Evolutionary conservation across 2,329 filamentous ascomycete species (phyloP).

Genomic region (Pseudogymnoascus sp.): DNA sequence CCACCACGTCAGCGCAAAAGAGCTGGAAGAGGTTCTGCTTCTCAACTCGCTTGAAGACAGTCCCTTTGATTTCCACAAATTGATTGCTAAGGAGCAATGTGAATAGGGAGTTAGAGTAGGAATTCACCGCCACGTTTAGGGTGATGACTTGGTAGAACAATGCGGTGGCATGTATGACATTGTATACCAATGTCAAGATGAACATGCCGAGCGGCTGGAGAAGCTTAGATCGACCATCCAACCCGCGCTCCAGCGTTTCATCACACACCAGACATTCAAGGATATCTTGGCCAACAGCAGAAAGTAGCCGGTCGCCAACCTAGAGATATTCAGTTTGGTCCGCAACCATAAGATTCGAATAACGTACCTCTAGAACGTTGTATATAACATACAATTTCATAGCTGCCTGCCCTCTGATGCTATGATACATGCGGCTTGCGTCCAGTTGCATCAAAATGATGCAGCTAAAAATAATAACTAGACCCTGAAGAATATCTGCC

Average conservation of each 20-base stretch:
- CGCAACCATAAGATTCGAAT: neutral
- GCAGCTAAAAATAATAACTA: constrained; percentile 80
- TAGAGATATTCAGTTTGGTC: constrained; percentile 59
- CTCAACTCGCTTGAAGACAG: constrained; percentile 97
- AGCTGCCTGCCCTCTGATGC: constrained; percentile 88
- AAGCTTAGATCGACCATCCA: constrained; percentile 84
- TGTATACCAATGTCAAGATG: constrained; percentile 75
- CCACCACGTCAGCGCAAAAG: constrained; percentile 92
- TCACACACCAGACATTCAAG: constrained; percentile 91
- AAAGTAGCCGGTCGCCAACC: constrained; percentile 80
- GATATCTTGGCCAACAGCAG: constrained; percentile 89
- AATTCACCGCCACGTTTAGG: constrained; percentile 95
- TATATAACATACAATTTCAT: constrained; percentile 99
- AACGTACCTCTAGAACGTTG: constrained; percentile 75
- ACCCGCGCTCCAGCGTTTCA: constrained; percentile 81
- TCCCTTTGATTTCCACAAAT: constrained; percentile 97
- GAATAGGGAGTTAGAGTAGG: constrained; percentile 90
- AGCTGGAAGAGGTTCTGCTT: constrained; percentile 97
- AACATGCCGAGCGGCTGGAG: constrained; percentile 88
- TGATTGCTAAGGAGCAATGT: constrained; percentile 93
- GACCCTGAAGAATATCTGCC: constrained; percentile 84
- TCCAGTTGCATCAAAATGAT: constrained; percentile 82
- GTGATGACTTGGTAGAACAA: constrained; percentile 98
- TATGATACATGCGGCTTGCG: constrained; percentile 96
- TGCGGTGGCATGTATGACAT: constrained; percentile 75